Conservation (phyloP, 768 basidiomycete species). For the Pisolithus albus region DNA sequence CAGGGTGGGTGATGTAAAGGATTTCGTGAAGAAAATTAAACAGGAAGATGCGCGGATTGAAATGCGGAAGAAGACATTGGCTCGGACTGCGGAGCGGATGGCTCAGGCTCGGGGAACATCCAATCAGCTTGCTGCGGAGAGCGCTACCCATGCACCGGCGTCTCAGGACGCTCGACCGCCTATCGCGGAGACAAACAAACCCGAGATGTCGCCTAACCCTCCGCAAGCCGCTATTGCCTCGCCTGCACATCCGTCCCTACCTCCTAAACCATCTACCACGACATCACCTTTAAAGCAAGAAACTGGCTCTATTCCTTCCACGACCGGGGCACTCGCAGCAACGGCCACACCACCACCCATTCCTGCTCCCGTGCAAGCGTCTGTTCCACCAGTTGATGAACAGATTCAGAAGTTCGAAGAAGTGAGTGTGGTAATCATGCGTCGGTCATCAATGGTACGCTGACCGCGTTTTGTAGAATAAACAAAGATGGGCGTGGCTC, state of each 20-base stretch:
- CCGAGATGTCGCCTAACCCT: conserved; percentile 15
- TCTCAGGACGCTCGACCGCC: conserved; percentile 17
- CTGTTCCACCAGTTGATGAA: conserved; percentile 35
- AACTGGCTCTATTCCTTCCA: conserved; percentile 12
- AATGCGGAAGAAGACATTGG: conserved; percentile 37
- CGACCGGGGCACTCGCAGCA: conserved; percentile 9
- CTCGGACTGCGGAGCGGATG: conserved; percentile 31
- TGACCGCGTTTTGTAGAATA: conserved; percentile 45
- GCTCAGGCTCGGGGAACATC: conserved; percentile 35
- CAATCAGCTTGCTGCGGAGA: neutral
- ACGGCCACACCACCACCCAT: conserved; percentile 19
- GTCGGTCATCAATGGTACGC: conserved; percentile 2
- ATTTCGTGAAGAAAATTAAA: conserved; percentile 67
- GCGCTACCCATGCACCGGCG: conserved; percentile 9
- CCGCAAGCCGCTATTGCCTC: conserved; percentile 25
- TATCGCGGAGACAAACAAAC: conserved; percentile 37
- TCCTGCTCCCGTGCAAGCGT: conserved; percentile 21
- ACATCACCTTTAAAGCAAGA: conserved; percentile 25
- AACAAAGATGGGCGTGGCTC: conserved; percentile 74
- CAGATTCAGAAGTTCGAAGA: conserved; percentile 57
- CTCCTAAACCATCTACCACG: conserved; percentile 56
- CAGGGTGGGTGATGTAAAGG: conserved; percentile 68
- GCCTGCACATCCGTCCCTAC: conserved; percentile 61
- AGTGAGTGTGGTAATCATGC: conserved; percentile 28
- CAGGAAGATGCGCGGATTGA: conserved; percentile 59